Evolutionary conservation across 1,284 basidiomycete species (phyloP), one percentile per base, ranked within the genome.

Genomic region (Salmacisia buchloeana): DNA sequence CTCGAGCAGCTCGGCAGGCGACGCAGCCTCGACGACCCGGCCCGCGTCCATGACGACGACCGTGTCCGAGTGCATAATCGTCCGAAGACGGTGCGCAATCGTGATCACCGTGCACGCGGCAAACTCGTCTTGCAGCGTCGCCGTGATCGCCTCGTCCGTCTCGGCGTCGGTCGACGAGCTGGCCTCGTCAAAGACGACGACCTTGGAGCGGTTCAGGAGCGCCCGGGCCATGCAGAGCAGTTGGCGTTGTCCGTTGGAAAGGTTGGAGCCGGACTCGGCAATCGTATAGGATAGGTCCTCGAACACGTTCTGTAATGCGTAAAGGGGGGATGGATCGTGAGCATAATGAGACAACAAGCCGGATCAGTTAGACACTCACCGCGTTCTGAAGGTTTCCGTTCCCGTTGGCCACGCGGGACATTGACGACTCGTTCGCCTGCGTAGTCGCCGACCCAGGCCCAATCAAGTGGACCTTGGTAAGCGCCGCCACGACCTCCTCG

Each of bases 91-190:
- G 63, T 90, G 89, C 0, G 91, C 91, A 68, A 93, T 92, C 1
- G 90, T 92, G 66, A 94, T 85, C 25, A 93, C 86, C 38, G 91
- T 88, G 0, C 88, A 85, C 3, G 84, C 83, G 12, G 84, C 82
- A 77, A 93, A 92, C 71, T 91, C 89, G 69, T 88, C 86, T 9
- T 89, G 84, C 69, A 94, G 90, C 0, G 89, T 88, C 23, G 84
- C 80, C 79, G 92, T 90, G 62, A 94, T 91, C 31, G 62, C 64
- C 23, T 66, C 38, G 63, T 75, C 73, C 0, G 77, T 74, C 31
- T 67, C 64, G 34, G 66, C 65, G 62, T 80, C 78, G 27, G 76
- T 73, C 7, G 74, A 74, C n/a, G 73, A 69, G 6, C 73, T 74
- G 1, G 78, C 77, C 61, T 80, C 77, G 64, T 80, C 78, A 61